Conservation (phyloP, 2,329 filamentous ascomycete genomes). For the Penicillium brevicompactum region DNA sequence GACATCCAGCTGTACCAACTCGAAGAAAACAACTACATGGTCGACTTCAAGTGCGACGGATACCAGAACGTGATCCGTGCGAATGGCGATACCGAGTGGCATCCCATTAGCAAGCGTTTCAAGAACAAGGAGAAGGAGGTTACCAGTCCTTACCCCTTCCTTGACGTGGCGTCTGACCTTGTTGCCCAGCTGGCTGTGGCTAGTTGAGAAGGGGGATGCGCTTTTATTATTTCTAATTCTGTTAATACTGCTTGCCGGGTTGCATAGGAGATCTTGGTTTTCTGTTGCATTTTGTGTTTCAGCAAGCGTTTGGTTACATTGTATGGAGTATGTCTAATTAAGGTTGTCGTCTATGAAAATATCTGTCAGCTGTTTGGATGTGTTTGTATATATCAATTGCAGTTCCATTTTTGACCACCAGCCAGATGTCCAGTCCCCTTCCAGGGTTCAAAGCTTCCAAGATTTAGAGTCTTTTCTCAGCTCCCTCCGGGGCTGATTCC, state of each 20-base stretch:
- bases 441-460: too few species aligned
- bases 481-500: too few species aligned
- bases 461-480: too few species aligned
- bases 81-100: slow-evolving; percentile 47
- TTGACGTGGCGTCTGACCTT: slow-evolving; percentile 87
- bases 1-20: slow-evolving; percentile 96
- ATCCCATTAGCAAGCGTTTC: slow-evolving; percentile 51
- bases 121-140: slow-evolving; percentile 87
- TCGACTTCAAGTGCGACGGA: slow-evolving; percentile 97
- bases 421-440: not conserved
- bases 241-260: slow-evolving; percentile 8
- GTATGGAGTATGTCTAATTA: slow-evolving; percentile 9
- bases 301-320: slow-evolving; percentile 20
- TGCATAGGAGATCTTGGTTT: slow-evolving; percentile 15
- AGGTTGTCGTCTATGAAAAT: slow-evolving; percentile 1
- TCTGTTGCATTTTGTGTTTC: slow-evolving; percentile 16
- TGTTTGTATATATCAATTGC: not conserved
- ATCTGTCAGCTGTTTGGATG: not conserved
- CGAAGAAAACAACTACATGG: slow-evolving; percentile 88
- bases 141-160: slow-evolving; percentile 90
- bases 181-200: slow-evolving; percentile 91
- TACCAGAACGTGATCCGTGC: slow-evolving; percentile 82
- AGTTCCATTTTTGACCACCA: not conserved
- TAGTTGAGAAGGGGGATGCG: not conserved
- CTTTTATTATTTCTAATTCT: slow-evolving; percentile 10